phyloP scores from a whole-genome alignment of 768 basidiomycete species.

The Gelatoporia subvermispora region DNA sequence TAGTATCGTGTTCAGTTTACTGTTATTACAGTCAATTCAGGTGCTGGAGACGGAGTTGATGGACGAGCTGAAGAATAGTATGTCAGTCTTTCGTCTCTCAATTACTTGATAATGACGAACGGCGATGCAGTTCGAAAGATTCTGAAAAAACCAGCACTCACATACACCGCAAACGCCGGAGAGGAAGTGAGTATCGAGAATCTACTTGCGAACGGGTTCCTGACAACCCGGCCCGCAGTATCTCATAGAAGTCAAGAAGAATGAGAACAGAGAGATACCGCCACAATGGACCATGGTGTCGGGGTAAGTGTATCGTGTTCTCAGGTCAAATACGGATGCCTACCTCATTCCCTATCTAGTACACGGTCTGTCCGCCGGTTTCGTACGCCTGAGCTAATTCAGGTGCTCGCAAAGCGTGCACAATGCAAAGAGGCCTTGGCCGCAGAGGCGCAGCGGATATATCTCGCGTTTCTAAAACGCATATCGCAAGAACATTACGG shows the following conservation, averaged over 20 bases:
- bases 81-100: slow-evolving; percentile 8
- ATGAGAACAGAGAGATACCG: slow-evolving; percentile 41
- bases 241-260: slow-evolving; percentile 72
- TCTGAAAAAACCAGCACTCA: slow-evolving; percentile 66
- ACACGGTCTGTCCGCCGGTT: slow-evolving; percentile 73
- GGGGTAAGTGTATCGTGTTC: slow-evolving; percentile 35
- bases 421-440: slow-evolving; percentile 71
- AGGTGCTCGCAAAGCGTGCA: slow-evolving; percentile 64
- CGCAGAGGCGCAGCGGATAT: slow-evolving; percentile 62
- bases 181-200: slow-evolving; percentile 53
- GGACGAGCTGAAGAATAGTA: slow-evolving; percentile 68
- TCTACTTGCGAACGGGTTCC: background rate
- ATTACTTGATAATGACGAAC: background rate
- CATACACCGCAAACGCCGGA: slow-evolving; percentile 60
- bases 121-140: slow-evolving; percentile 56
- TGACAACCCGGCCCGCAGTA: slow-evolving; percentile 40
- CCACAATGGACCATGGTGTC: slow-evolving; percentile 62
- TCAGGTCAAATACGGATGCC: background rate
- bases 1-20: too few relatives aligned
- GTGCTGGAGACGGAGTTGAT: slow-evolving; percentile 66
- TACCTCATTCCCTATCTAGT: slow-evolving; percentile 31
- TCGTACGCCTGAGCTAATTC: slow-evolving; percentile 62
- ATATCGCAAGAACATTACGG: slow-evolving; percentile 67
- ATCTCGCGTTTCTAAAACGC: slow-evolving; percentile 60
- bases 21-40: slow-evolving; percentile 49